Base-by-base conservation (phyloP, 2,329 filamentous ascomycete species). In the Bipolaris oryzae region DNA sequence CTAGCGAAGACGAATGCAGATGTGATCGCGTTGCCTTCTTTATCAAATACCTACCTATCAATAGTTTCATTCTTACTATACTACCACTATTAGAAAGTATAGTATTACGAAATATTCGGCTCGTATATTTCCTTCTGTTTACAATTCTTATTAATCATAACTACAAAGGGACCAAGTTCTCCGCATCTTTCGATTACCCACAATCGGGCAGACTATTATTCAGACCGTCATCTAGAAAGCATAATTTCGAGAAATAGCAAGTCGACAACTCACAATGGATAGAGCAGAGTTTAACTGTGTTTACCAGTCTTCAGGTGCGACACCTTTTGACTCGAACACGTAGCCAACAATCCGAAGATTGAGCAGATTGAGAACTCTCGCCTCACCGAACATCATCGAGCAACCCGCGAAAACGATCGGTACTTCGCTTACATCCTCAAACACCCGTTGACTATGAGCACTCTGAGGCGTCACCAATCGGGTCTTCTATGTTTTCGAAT, bases 401-500 rank as follows among this genome's bases (percentile, higher is more conserved):
- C 31, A 61, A 67, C 2, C 65, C 59, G 16, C 60, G 55, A 34
- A 70, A 67, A 21, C 66, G 68, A 15, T 68, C 67, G 7, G 45
- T 61, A 16, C 60, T 73, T 3, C 78, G 78, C 7, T 69, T 80
- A 1, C 72, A 78, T 53, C 77, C 78, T 1, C 63, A 67, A 5
- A 77, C 77, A 5, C 78, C 77, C 0, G 73, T 80, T 5, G 60
- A 72, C n/a, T 74, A 78, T 63, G 76, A 79, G 28, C 74, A 80
- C 57, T 76, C 79, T 46, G 61, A 66, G 1, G 70, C 74, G n/a
- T 1, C 63, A 69, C 38, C 71, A 75, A 16, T 71, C 73, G 6
- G 64, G 75, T 31, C 57, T 79, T 18, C 55, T 74, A 11, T 80
- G 77, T 78, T 72, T 72, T 4, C 70, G 70, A 20, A 68, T 78